Evolutionary conservation across 495 filamentous ascomycete species (phyloP).

Genomic region (Hypomontagnella monticulosa): DNA sequence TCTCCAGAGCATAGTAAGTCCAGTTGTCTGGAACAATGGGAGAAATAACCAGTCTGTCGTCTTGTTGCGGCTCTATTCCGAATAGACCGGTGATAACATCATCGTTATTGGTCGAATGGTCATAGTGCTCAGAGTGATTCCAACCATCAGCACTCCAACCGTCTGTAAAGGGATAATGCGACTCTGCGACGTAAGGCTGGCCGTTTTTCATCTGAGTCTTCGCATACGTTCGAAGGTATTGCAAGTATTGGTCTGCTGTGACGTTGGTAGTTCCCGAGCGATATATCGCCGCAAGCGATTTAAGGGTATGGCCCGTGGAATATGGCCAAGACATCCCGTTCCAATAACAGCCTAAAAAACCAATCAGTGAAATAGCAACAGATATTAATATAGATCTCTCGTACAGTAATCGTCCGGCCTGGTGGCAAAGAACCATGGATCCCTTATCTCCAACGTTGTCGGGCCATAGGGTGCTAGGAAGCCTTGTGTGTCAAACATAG

Average conservation of each 20-base stretch:
- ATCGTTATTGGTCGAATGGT: slow-evolving; percentile 58
- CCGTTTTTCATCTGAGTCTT: slow-evolving; percentile 56
- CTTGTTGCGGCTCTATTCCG: slow-evolving; percentile 51
- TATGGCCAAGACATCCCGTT: slow-evolving; percentile 61
- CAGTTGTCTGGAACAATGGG: slow-evolving; percentile 55
- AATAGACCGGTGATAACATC: slow-evolving; percentile 59
- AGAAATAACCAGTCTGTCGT: slow-evolving; percentile 49
- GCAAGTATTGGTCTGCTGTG: slow-evolving; percentile 48
- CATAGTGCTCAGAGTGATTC: slow-evolving; percentile 59
- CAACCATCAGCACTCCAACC: slow-evolving; percentile 51
- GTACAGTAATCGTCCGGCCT: slow-evolving; percentile 53
- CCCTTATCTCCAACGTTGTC: slow-evolving; percentile 55
- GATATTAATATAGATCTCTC: background rate
- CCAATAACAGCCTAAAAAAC: slow-evolving; percentile 50
- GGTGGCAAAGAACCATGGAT: slow-evolving; percentile 51
- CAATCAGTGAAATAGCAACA: slow-evolving; percentile 13
- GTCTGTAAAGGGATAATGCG: slow-evolving; percentile 54
- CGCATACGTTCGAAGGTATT: slow-evolving; percentile 53
- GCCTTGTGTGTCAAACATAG: slow-evolving; percentile 49
- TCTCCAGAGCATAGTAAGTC: slow-evolving; percentile 58
- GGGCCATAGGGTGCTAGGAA: slow-evolving; percentile 56
- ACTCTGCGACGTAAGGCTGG: slow-evolving; percentile 56
- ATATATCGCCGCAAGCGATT: slow-evolving; percentile 50
- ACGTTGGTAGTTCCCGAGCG: slow-evolving; percentile 43
- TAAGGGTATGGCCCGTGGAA: slow-evolving; percentile 50